Evolutionary conservation across 1,139 yeast species (phyloP).

Genomic region (Taphrina deformans): DNA sequence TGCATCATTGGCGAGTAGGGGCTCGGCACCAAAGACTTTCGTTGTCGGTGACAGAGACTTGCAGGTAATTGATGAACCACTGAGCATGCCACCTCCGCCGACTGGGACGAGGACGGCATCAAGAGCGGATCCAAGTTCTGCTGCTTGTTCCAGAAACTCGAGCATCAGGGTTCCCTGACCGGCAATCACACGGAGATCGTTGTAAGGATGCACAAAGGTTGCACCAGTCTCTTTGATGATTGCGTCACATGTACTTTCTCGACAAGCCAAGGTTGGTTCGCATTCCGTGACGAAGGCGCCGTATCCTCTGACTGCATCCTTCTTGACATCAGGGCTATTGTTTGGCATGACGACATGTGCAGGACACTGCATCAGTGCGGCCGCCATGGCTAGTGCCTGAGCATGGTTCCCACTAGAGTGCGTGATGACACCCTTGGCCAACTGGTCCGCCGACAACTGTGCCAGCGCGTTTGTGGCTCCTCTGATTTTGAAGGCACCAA

Average conservation of each 20-base stretch:
- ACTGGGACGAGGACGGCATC: constrained; percentile 39
- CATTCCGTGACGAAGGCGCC: constrained; percentile 37
- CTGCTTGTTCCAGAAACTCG: constrained; percentile 37
- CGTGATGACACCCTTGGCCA: constrained; percentile 38
- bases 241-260: constrained; percentile 32
- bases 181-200: constrained; percentile 37
- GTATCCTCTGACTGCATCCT: constrained; percentile 37
- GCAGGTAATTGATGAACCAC: constrained; percentile 38
- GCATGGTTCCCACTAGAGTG: constrained; percentile 40
- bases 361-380: constrained; percentile 24
- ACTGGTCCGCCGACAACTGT: constrained; percentile 27
- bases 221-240: constrained; percentile 36
- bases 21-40: constrained; percentile 38
- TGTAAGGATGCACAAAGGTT: constrained; percentile 37
- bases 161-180: constrained; percentile 38
- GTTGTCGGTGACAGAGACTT: constrained; percentile 23
- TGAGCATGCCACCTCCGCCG: constrained; percentile 40
- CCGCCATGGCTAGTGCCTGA: constrained; percentile 39
- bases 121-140: constrained; percentile 22
- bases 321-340: constrained; percentile 37
- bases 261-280: constrained; percentile 34
- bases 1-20: constrained; percentile 38
- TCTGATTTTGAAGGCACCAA: constrained; percentile 40
- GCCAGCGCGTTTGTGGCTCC: constrained; percentile 39
- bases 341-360: constrained; percentile 38